Evolutionary conservation across 257 asterid species (phyloP), one percentile per base, ranked within the genome.

Genomic region (Eucommia ulmoides): DNA sequence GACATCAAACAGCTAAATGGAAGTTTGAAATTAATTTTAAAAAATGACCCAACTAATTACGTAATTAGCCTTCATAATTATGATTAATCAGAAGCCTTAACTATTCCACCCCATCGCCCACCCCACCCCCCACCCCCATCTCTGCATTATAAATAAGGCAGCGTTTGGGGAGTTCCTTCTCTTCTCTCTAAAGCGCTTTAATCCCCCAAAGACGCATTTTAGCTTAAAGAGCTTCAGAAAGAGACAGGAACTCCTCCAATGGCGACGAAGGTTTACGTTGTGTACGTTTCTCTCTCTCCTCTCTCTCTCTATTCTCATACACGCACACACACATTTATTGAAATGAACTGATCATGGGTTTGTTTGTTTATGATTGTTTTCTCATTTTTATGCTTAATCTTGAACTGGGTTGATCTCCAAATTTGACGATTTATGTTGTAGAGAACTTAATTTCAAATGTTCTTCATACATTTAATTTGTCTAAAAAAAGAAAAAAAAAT

Each of bases 181-280:
- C 20, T 3, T 9, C 41, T 25, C 15, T 41, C 62, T 51, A 45
- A 59, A 19, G 22, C 47, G 33, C 44, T 51, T 64, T 58, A 52
- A 47, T 57, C 54, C 63, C 53, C 52, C 53, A 44, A 70, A 45
- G 62, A 59, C 26, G 14, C 22, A 55, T 2, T 19, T 24, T 38
- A 25, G 23, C 24, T 33, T 23, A 0, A 59, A 42, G 7, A 29
- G 12, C 38, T 5, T 29, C 38, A 29, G 38, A 29, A 29, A 12
- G 63, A 8, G 50, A 41, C 24, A 3, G 52, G 26, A 55, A 24
- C 46, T 25, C 20, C 23, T 56, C 56, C 68, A 71, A 78, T 82
- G 93, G 93, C 88, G 1, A 49, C 65, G 69, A 76, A 79, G 68
- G 66, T 82, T 15, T 76, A 79, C 65, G 67, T 82, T 24, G 69